These are phyloP conservation scores for Massospora cicadina DNA, from an alignment of 371 early-diverging fungal species.

Conservation along the genomic window DNA sequence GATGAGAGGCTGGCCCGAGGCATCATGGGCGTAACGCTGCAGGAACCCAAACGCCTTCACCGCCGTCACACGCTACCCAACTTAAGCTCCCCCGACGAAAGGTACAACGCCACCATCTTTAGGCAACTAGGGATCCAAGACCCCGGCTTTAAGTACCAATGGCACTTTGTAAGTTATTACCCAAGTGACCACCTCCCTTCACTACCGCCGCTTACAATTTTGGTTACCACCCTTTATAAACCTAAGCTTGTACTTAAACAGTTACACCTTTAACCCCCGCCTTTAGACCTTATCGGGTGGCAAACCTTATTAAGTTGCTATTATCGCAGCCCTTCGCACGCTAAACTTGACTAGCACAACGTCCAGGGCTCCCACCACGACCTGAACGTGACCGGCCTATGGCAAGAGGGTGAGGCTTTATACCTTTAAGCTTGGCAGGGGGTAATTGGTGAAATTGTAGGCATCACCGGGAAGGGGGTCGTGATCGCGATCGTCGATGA, in stretches of 20 bases:
- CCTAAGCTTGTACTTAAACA: too few relatives aligned
- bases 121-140: slow-evolving; percentile 23
- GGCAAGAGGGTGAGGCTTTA: slow-evolving; percentile 46
- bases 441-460: too few relatives aligned
- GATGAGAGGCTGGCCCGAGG: slow-evolving; percentile 7
- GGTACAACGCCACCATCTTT: slow-evolving; percentile 2
- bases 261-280: too few relatives aligned
- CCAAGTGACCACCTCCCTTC: slow-evolving; percentile 1
- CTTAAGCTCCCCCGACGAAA: neutral
- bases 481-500: slow-evolving; percentile 87
- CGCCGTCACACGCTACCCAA: neutral
- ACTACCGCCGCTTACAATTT: neutral
- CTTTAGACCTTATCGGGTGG: too few relatives aligned
- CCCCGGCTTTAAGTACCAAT: slow-evolving; percentile 63
- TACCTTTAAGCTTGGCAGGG: too few relatives aligned
- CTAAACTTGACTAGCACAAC: too few relatives aligned
- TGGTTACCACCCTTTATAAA: too few relatives aligned
- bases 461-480: slow-evolving; percentile 69
- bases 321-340: too few relatives aligned
- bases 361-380: slow-evolving; percentile 46
- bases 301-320: too few relatives aligned
- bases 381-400: slow-evolving; percentile 81
- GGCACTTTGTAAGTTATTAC: slow-evolving; percentile 49
- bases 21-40: neutral
- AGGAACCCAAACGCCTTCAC: slow-evolving; percentile 3